A percentile compares a stretch with the other conserved stretches of the same genome.
These are phyloP conservation scores for Salix brachista DNA, from an alignment of 345 rosid genomes.

Conservation along the genomic window DNA sequence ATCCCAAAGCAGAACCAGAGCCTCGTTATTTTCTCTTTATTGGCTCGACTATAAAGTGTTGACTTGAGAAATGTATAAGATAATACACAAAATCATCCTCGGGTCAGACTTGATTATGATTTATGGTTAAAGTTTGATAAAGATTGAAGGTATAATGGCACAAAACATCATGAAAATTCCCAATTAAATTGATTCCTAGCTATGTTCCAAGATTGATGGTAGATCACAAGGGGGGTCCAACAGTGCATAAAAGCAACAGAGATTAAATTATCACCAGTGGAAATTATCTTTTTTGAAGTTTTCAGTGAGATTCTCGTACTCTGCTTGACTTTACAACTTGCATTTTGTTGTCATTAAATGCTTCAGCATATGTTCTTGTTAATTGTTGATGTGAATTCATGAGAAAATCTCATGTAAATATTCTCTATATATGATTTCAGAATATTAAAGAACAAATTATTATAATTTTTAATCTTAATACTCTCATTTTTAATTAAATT, in stretches of 20 bases:
- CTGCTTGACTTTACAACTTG: conserved; percentile 24
- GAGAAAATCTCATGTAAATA: not conserved
- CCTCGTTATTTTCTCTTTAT: not conserved
- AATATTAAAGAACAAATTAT: no score
- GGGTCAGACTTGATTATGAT: conserved; percentile 1
- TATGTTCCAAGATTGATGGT: conserved; percentile 2
- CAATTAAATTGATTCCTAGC: conserved; percentile 12
- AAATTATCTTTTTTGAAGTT: not conserved
- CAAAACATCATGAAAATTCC: not conserved
- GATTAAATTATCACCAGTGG: not conserved
- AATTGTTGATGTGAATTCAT: not conserved
- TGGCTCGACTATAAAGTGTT: not conserved
- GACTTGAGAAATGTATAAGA: not conserved
- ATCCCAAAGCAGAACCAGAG: not conserved
- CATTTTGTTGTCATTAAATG: conserved; percentile 6
- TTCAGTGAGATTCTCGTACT: conserved; percentile 2
- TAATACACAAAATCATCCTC: not conserved
- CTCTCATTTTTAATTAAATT: no score
- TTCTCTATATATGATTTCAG: no score
- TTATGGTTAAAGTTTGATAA: not conserved
- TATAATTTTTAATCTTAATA: no score
- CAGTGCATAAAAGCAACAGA: conserved; percentile 5
- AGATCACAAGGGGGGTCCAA: not conserved
- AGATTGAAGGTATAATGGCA: conserved; percentile 16
- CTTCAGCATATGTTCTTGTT: conserved; percentile 11